These are phyloP conservation scores for Dactylellina cionopaga DNA, from an alignment of 2,329 filamentous ascomycete species.

Conservation along the genomic window DNA sequence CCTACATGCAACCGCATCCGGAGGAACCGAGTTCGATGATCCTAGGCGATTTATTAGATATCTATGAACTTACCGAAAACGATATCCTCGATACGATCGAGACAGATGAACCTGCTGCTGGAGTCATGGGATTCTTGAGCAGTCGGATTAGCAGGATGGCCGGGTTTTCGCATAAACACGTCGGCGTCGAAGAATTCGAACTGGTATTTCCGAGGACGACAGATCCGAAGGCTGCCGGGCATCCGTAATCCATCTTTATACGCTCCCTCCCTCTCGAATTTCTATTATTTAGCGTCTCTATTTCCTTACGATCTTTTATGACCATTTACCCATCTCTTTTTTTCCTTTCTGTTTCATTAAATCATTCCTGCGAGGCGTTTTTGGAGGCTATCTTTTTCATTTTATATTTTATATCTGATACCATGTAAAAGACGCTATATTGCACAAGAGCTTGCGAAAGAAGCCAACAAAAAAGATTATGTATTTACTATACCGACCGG, in stretches of 20 bases:
- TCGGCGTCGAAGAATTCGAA: conserved; percentile 45
- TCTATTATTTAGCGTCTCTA: not conserved
- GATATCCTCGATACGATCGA: conserved; percentile 40
- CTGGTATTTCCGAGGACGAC: conserved; percentile 23
- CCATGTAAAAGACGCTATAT: not conserved
- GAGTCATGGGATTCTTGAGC: conserved; percentile 40
- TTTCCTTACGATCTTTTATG: not conserved
- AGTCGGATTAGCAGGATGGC: conserved; percentile 43
- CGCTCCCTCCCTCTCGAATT: not conserved
- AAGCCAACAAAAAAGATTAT: not conserved
- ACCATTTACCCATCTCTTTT: not conserved
- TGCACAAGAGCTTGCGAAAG: not conserved
- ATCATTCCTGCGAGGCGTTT: not conserved
- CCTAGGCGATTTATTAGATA: conserved; percentile 43
- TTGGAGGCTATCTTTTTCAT: conserved; percentile 2
- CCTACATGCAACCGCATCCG: conserved; percentile 38
- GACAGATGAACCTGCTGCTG: conserved; percentile 28
- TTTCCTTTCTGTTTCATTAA: not conserved
- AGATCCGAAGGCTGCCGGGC: conserved; percentile 15
- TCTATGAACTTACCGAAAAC: conserved; percentile 42
- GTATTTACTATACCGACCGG: not conserved
- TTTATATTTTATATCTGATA: conserved; percentile 30
- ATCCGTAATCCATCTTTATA: conserved; percentile 1
- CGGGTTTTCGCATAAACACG: conserved; percentile 48
- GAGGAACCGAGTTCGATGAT: conserved; percentile 12